phyloP scores from a whole-genome alignment of 2,329 filamentous ascomycete genomes.

The Exophiala bonariae region DNA sequence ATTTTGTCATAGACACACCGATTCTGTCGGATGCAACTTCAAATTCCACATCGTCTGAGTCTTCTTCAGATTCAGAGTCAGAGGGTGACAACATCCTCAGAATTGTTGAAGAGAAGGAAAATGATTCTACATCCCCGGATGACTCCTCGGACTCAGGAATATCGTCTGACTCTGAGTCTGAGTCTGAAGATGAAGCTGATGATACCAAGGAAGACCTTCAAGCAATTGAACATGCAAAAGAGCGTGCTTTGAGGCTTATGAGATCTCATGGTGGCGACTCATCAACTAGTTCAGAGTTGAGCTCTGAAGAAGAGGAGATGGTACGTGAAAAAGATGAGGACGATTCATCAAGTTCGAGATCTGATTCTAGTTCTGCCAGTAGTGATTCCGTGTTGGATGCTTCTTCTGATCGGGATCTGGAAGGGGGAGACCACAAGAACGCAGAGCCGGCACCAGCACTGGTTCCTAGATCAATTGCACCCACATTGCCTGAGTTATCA shows the following conservation, averaged over 20 bases:
- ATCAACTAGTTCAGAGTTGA: slow-evolving; percentile 16
- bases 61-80: neutral
- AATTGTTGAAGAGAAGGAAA: neutral
- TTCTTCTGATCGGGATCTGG: slow-evolving; percentile 28
- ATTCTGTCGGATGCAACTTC: slow-evolving; percentile 31
- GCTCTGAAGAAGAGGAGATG: neutral
- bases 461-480: neutral
- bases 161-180: slow-evolving; percentile 17
- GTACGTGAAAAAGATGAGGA: slow-evolving; percentile 24
- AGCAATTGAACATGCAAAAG: slow-evolving; percentile 46
- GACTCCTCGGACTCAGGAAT: slow-evolving; percentile 16
- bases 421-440: slow-evolving; percentile 28
- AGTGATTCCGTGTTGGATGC: slow-evolving; percentile 19
- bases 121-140: slow-evolving; percentile 10
- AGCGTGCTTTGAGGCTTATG: slow-evolving; percentile 25
- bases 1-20: no score
- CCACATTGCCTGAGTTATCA: neutral
- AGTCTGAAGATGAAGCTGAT: slow-evolving; percentile 32
- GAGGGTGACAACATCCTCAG: slow-evolving; percentile 38
- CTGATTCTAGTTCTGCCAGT: slow-evolving; percentile 29
- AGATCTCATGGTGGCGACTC: slow-evolving; percentile 14
- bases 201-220: slow-evolving; percentile 46
- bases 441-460: neutral
- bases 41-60: slow-evolving; percentile 19
- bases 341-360: slow-evolving; percentile 26